Evolutionary conservation across 2,329 filamentous ascomycete species (phyloP).

Genomic region (Ascochyta pisi): DNA sequence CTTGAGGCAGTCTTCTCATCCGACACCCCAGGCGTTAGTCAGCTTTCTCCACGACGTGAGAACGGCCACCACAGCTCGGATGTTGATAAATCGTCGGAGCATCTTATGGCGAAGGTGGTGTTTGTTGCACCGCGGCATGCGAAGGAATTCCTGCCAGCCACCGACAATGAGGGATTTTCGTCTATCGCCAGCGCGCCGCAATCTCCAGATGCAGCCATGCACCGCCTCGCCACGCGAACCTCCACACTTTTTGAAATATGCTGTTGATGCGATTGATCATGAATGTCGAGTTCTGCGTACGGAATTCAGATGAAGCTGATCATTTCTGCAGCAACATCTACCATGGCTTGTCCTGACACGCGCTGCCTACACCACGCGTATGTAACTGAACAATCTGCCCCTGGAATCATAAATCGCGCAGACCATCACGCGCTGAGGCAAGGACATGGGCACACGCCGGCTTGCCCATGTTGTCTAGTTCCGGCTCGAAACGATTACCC

Average conservation of each 20-base stretch:
- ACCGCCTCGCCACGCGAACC: not conserved
- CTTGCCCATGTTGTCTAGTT: conserved; percentile 11
- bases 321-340: not conserved
- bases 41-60: not conserved
- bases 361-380: not conserved
- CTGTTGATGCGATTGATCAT: not conserved
- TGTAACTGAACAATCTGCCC: not conserved
- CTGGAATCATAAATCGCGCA: conserved; percentile 14
- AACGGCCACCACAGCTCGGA: not conserved
- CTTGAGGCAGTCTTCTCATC: not conserved
- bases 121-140: not conserved
- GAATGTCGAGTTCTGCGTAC: not conserved
- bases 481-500: not conserved
- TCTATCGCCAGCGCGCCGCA: not conserved
- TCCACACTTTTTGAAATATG: not conserved
- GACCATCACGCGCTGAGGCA: not conserved
- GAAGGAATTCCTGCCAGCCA: conserved; percentile 1
- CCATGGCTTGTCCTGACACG: not conserved
- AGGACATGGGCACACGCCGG: not conserved
- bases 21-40: not conserved
- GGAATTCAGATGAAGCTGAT: not conserved
- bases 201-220: conserved; percentile 9
- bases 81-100: not conserved
- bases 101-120: not conserved
- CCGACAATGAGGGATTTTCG: conserved; percentile 15